Evolutionary conservation across 2,329 filamentous ascomycete genomes (phyloP).

Genomic region (Trichoderma breve): DNA sequence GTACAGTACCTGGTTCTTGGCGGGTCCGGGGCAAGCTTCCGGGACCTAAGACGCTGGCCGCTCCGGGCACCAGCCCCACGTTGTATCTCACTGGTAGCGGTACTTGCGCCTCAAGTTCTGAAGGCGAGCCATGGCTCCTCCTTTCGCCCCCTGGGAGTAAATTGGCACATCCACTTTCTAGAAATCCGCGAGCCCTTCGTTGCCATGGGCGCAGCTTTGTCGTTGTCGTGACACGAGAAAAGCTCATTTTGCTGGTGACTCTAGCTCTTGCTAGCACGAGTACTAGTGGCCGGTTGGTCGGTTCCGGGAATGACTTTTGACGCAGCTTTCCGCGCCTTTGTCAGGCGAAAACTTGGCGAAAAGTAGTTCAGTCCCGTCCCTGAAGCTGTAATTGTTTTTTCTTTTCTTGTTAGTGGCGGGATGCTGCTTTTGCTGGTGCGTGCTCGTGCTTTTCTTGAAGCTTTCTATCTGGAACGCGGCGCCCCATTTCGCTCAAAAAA

Average conservation of each 20-base stretch:
- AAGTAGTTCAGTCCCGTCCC: too few relatives aligned
- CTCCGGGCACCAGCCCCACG: constrained; percentile 17
- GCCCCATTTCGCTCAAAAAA: background rate
- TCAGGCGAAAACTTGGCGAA: background rate
- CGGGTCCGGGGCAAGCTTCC: constrained; percentile 23
- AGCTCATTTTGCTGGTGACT: background rate
- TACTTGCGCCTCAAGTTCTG: background rate
- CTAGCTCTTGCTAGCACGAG: background rate
- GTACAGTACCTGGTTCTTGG: background rate
- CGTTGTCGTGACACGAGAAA: background rate
- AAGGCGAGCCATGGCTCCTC: background rate
- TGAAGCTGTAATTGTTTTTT: background rate
- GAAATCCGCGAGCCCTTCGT: background rate
- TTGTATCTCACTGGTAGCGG: constrained; percentile 1
- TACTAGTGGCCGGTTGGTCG: background rate
- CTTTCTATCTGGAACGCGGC: constrained; percentile 7
- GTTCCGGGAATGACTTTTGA: background rate
- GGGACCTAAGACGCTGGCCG: constrained; percentile 2
- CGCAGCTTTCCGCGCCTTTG: background rate
- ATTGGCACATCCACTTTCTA: constrained; percentile 18
- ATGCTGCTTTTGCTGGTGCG: background rate
- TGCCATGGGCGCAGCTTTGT: background rate
- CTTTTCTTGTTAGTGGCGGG: background rate
- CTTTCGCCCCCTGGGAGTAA: constrained; percentile 3
- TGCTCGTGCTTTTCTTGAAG: background rate